A percentile compares a stretch with the other conserved stretches of the same genome.
Evolutionary conservation across 495 filamentous ascomycete species (phyloP).

Genomic region (Lineolata rhizophorae): DNA sequence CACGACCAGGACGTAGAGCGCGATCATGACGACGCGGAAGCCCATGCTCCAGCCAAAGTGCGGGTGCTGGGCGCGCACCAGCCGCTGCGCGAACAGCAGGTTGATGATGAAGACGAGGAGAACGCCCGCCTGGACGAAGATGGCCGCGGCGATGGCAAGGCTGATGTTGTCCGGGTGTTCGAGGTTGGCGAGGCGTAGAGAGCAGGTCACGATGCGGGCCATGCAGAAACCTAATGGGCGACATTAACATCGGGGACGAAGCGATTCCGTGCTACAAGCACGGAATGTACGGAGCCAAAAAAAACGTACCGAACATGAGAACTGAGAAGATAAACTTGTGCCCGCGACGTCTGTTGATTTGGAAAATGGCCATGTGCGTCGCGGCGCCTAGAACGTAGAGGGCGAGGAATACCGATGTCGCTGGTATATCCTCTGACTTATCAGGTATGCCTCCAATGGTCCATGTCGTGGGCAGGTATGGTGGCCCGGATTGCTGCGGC

Average conservation of each 20-base stretch:
- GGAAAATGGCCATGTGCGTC: slow-evolving; percentile 13
- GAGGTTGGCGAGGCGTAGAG: slow-evolving; percentile 11
- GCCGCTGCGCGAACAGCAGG: slow-evolving; percentile 55
- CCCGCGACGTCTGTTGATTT: slow-evolving; percentile 6
- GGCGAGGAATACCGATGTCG: slow-evolving; percentile 9
- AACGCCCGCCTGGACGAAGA: slow-evolving; percentile 53
- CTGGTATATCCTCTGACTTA: slow-evolving; percentile 7
- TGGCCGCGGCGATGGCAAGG: slow-evolving; percentile 17
- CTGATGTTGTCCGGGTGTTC: slow-evolving; percentile 7
- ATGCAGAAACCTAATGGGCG: slow-evolving; percentile 16
- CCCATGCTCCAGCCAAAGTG: slow-evolving; percentile 37
- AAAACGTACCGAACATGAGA: slow-evolving; percentile 9
- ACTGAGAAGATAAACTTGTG: slow-evolving; percentile 10
- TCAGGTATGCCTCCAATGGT: slow-evolving; percentile 7
- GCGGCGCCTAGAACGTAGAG: slow-evolving; percentile 8
- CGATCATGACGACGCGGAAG: slow-evolving; percentile 25
- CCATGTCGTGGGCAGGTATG: slow-evolving; percentile 9
- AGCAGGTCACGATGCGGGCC: slow-evolving; percentile 13
- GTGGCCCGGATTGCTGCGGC: slow-evolving; percentile 2
- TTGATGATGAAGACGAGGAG: slow-evolving; percentile 66
- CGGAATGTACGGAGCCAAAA: too few species aligned
- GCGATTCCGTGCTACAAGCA: too few species aligned
- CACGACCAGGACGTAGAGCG: slow-evolving; percentile 37
- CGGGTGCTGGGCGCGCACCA: slow-evolving; percentile 53
- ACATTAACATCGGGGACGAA: neutral